A percentile compares a stretch with the other conserved stretches of the same genome.
Conservation (phyloP, 192 early-diverging fungal species). For the Coemansia sp. region DNA sequence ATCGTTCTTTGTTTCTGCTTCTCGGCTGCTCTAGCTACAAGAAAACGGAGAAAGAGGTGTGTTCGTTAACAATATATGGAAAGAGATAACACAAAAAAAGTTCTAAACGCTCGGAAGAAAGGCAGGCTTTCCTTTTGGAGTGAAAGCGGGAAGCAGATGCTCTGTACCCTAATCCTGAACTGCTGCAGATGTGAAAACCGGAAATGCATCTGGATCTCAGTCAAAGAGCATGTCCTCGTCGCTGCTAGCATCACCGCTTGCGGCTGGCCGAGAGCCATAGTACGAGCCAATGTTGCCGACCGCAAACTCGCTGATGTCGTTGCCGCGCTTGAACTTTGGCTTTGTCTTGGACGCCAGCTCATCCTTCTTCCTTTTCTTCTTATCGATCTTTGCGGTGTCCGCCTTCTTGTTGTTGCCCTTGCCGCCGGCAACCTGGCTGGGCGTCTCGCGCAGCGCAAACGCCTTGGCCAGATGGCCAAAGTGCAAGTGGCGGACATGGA, state of each 20-base stretch:
- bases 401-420: slow-evolving; percentile 55
- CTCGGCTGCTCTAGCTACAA: neutral
- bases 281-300: slow-evolving; percentile 52
- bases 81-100: too few species aligned
- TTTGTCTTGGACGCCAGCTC: slow-evolving; percentile 46
- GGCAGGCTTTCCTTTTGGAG: too few species aligned
- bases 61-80: too few species aligned
- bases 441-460: slow-evolving; percentile 94
- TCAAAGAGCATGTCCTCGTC: slow-evolving; percentile 14
- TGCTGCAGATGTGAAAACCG: neutral
- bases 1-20: neutral
- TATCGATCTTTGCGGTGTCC: slow-evolving; percentile 29
- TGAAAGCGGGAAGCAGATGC: neutral
- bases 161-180: neutral
- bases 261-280: slow-evolving; percentile 31
- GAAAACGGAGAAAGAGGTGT: neutral
- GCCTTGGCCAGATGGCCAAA: slow-evolving; percentile 95
- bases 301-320: slow-evolving; percentile 56
- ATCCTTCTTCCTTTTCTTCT: slow-evolving; percentile 43
- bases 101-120: too few species aligned
- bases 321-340: slow-evolving; percentile 47
- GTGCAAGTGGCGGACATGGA: slow-evolving; percentile 93
- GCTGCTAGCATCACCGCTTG: slow-evolving; percentile 18
- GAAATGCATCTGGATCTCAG: neutral
- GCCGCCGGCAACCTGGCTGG: slow-evolving; percentile 60